Evolutionary conservation across 2,329 filamentous ascomycete species (phyloP), one percentile per base, ranked within the genome.

Genomic region (Ophiobolus disseminans): DNA sequence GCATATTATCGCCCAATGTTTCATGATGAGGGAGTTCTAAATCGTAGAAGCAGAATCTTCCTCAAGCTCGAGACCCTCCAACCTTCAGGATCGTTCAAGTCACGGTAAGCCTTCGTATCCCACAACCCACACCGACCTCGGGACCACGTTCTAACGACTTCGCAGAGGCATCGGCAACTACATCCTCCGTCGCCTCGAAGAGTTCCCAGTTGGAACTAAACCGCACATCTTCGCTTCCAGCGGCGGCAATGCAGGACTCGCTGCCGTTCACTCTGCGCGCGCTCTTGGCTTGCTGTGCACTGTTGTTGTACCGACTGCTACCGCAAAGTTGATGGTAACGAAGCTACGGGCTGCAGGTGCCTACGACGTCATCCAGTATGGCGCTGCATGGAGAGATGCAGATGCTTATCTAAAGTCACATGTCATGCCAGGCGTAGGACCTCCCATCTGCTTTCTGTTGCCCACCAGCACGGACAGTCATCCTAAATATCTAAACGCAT

Each of bases 61-160:
- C 85, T 95, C 65, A 95, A 95, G 73, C 83, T 94, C 54, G 90
- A 95, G 63, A 90, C 89, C 68, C 82, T 91, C 45, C 91, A 96
- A 67, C 91, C 90, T 4, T 88, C 87, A 17, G 89, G 89, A 55
- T 92, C 89, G 30, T 96, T 95, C 84, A 94, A 95, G 73, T 92
- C 89, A 37, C 63, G 69, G 70, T 73, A 69, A 51, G 60, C 38
- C 40, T 46, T n/a, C 17, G 34, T 14, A n/a, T n/a, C n/a, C n/a
- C 20, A 32, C 19, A 39, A 5, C 16, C 22, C 20, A 35, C 37
- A 11, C 30, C 43, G 17, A 8, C 13, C n/a, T n/a, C n/a, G n/a
- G 14, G 16, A 43, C 17, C 31, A 14, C 11, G 43, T 43, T 28
- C 58, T 63, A 31, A 66, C 26, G 30, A 19, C 21, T 9, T 20